Evolutionary conservation across 257 asterid genomes (phyloP).

Genomic region (Orobanche coerulescens): DNA sequence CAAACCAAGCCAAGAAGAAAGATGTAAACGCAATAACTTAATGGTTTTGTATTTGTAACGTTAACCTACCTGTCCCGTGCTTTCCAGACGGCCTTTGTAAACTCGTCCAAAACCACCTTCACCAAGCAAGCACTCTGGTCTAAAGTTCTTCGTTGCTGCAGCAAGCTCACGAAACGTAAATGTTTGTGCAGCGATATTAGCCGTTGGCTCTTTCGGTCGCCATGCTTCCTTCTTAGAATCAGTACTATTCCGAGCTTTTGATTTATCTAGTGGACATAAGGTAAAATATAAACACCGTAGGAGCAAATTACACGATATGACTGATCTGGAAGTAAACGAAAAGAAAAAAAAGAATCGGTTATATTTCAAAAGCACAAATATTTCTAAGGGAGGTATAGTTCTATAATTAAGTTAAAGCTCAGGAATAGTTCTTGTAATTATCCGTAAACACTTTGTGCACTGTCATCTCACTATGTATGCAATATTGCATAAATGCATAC

Average conservation of each 20-base stretch:
- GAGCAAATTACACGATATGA: not conserved
- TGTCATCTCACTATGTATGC: not conserved
- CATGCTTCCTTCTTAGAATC: conserved; percentile 66
- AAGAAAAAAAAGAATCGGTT: too few species aligned
- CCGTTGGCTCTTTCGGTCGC: conserved; percentile 57
- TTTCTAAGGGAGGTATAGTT: too few species aligned
- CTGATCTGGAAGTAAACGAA: too few species aligned
- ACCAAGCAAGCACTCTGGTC: conserved; percentile 77
- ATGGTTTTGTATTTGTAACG: not conserved
- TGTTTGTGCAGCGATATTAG: conserved; percentile 87
- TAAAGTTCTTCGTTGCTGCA: conserved; percentile 82
- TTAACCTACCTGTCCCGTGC: conserved; percentile 66
- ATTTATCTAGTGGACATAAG: conserved; percentile 38
- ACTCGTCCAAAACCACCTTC: conserved; percentile 99
- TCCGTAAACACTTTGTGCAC: not conserved
- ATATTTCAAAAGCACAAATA: not conserved
- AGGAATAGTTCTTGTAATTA: not conserved
- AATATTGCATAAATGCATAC: not conserved
- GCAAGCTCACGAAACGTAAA: conserved; percentile 98
- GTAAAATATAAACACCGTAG: conserved; percentile 1
- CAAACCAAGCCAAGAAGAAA: not conserved
- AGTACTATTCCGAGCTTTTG: conserved; percentile 47
- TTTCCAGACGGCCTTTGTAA: conserved; percentile 78
- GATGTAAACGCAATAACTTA: not conserved
- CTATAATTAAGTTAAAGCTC: too few species aligned